Base-by-base conservation (phyloP, 208 protist genomes). In the Herpetomonas samuelpessoai region DNA sequence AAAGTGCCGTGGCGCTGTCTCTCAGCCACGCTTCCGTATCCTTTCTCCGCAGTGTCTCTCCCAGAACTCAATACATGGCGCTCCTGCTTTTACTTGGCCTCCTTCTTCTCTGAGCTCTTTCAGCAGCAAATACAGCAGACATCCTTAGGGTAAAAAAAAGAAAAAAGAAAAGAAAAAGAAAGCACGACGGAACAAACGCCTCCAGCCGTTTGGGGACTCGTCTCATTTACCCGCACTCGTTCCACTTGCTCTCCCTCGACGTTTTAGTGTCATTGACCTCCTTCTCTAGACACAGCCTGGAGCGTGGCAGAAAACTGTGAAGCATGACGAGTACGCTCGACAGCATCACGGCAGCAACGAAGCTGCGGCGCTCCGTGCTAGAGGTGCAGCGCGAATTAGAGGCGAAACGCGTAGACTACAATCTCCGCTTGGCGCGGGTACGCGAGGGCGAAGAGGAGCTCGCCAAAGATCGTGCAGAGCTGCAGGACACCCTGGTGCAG, bases 401-500 rank as follows among this genome's bases (percentile, higher is more conserved):
- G 51, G 69, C 79, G 31, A 97, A 97, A 67, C 76, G 89, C 2
- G 82, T 80, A 35, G 77, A 93, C 41, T 94, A 92, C 73, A 76
- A 86, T 50, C 64, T 73, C 3, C 84, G 92, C 58, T 96, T 97
- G 87, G 72, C 74, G 2, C 78, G 82, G 19, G 92, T 93, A 12
- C 76, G 76, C 46, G 87, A 95, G 59, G 76, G 83, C 21, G 92
- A 97, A 67, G 76, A 85, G 25, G 68, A 87, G 64, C 74, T 97
- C 25, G 75, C 75, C 21, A 70, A 77, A 31, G 81, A 91, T 52
- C 84, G 92, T 22, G 74, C 70, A 10, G 87, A 88, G 62, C 74
- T 97, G 51, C 89, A 97, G 59, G 92, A 96, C 61, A 96, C 82
- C 19, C 77, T 97, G 3, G 92, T 97, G 63, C 83, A 89, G 69